A percentile compares a stretch with the other conserved stretches of the same genome.
phyloP scores from a whole-genome alignment of 1,139 yeast genomes.

The Lipomyces yarrowii region DNA sequence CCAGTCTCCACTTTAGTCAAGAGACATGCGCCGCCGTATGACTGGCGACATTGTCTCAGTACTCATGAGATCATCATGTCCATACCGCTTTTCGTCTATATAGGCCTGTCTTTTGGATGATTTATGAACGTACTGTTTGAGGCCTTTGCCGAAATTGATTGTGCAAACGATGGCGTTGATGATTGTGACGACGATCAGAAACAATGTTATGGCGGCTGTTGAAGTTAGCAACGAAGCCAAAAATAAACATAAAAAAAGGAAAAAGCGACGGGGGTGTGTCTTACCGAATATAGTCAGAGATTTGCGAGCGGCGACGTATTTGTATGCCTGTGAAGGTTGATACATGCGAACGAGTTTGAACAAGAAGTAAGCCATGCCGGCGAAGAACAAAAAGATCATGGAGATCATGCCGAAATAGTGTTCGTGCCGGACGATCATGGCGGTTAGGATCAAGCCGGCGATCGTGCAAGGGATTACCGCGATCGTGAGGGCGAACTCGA shows the following conservation, averaged over 20 bases:
- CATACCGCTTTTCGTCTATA: not conserved
- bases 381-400: constrained; percentile 45
- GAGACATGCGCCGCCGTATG: not conserved
- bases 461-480: constrained; percentile 55
- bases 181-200: constrained; percentile 48
- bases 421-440: constrained; percentile 50
- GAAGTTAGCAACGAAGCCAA: too few species aligned
- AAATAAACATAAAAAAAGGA: too few species aligned
- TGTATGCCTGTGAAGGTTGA: constrained; percentile 50
- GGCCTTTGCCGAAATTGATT: constrained; percentile 49
- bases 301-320: constrained; percentile 53
- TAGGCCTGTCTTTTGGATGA: not conserved
- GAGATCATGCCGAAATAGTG: constrained; percentile 40
- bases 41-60: not conserved
- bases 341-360: constrained; percentile 55
- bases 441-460: constrained; percentile 46
- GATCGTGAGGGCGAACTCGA: constrained; percentile 55
- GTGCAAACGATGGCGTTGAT: constrained; percentile 46
- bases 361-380: constrained; percentile 54
- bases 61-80: not conserved
- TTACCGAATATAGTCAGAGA: constrained; percentile 49
- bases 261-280: not conserved
- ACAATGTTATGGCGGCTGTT: constrained; percentile 50
- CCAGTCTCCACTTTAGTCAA: not conserved
- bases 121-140: constrained; percentile 36